Evolutionary conservation across 2,329 filamentous ascomycete species (phyloP).

Genomic region (Hymenoscyphus linearis): DNA sequence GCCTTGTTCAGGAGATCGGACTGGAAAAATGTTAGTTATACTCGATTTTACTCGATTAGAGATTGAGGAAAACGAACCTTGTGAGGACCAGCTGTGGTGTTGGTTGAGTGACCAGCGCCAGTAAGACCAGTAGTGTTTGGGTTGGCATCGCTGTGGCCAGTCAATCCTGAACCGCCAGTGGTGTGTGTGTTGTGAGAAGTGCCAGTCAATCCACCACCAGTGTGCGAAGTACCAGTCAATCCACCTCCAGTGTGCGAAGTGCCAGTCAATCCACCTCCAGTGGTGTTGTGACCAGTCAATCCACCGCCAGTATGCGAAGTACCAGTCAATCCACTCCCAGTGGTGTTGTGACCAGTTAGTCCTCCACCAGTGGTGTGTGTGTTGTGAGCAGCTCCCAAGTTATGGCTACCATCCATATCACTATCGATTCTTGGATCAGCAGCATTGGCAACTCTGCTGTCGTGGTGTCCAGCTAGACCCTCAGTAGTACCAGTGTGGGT

Average conservation of each 20-base stretch:
- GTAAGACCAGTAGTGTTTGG: conserved; percentile 39
- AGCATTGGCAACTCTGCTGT: conserved; percentile 37
- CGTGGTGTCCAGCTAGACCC: conserved; percentile 22
- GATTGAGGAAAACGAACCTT: conserved; percentile 14
- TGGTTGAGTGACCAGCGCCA: not conserved
- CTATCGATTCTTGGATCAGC: conserved; percentile 47
- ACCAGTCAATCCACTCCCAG: not conserved
- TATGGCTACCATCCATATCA: conserved; percentile 35
- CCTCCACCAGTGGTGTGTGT: not conserved
- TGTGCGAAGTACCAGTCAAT: conserved; percentile 16
- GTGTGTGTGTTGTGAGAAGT: conserved; percentile 9
- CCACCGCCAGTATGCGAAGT: not conserved
- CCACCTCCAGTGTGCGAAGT: conserved; percentile 10
- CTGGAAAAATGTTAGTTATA: conserved; percentile 31
- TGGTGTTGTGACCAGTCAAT: conserved; percentile 6
- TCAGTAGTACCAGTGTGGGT: conserved; percentile 13
- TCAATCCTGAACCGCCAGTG: conserved; percentile 35
- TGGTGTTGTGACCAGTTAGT: conserved; percentile 6
- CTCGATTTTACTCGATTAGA: conserved; percentile 34
- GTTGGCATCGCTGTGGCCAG: conserved; percentile 13
- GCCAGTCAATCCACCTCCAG: conserved; percentile 5
- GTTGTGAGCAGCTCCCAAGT: conserved; percentile 9
- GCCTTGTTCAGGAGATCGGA: conserved; percentile 39
- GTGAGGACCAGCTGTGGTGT: conserved; percentile 6
- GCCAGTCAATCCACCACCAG: conserved; percentile 34